Evolutionary conservation across 2,329 filamentous ascomycete species (phyloP).

Genomic region (Achaetomium macrosporum): DNA sequence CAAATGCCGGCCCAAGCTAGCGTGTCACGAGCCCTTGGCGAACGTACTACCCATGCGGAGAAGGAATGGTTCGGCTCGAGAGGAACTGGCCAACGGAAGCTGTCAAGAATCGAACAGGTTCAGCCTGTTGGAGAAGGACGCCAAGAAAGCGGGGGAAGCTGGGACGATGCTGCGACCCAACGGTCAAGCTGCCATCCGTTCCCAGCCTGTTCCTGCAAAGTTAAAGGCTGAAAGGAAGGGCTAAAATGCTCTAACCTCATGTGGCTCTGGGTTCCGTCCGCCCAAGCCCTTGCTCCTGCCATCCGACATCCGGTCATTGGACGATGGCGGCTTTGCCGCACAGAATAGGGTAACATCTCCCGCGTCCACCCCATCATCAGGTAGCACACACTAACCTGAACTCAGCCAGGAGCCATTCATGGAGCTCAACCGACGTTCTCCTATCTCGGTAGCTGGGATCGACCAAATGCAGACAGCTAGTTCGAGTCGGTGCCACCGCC

Average conservation of each 20-base stretch:
- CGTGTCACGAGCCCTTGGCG: slow-evolving; percentile 9
- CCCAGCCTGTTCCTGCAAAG: neutral
- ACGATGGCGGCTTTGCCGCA: neutral
- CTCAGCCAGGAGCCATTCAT: no score
- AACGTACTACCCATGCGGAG: slow-evolving; percentile 13
- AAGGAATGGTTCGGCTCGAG: neutral
- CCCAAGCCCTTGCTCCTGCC: no score
- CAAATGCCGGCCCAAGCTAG: slow-evolving; percentile 16
- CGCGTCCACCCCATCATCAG: neutral
- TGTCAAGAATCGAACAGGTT: neutral
- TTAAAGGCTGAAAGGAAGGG: slow-evolving; percentile 4
- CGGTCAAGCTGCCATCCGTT: neutral
- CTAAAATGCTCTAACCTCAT: no score
- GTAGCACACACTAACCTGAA: no score
- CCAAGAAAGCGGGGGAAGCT: slow-evolving; percentile 5
- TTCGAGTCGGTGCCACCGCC: no score
- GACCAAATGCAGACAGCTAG: no score
- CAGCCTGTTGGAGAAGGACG: slow-evolving; percentile 4
- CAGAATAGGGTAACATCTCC: slow-evolving; percentile 14
- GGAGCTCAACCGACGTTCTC: no score
- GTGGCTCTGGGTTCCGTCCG: no score
- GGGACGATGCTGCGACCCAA: neutral
- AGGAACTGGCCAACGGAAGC: neutral
- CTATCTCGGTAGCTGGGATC: no score
- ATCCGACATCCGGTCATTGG: neutral